Conservation (phyloP, 2,329 filamentous ascomycete genomes). For the Ceratocystis ficicola region DNA sequence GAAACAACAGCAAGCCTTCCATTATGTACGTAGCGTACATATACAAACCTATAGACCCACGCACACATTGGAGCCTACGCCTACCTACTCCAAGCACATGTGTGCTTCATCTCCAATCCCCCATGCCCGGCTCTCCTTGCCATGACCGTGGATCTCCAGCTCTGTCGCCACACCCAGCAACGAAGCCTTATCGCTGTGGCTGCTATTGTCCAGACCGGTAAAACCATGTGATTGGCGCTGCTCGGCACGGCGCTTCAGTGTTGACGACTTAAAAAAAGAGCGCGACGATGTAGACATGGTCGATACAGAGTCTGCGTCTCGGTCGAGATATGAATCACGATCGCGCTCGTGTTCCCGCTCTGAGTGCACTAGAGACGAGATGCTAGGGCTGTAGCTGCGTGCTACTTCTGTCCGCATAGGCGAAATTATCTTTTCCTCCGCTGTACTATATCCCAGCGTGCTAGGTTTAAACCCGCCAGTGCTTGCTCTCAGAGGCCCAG, state of each 20-base stretch:
- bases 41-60: not conserved
- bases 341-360: not conserved
- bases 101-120: slow-evolving; percentile 72
- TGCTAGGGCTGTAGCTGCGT: slow-evolving; percentile 10
- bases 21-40: not conserved
- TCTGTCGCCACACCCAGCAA: slow-evolving; percentile 36
- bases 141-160: slow-evolving; percentile 41
- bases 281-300: slow-evolving; percentile 39
- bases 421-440: slow-evolving; percentile 32
- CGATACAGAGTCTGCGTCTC: slow-evolving; percentile 34
- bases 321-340: not conserved
- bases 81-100: slow-evolving; percentile 61
- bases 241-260: slow-evolving; percentile 33
- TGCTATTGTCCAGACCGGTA: slow-evolving; percentile 34
- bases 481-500: slow-evolving; percentile 11
- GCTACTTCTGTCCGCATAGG: slow-evolving; percentile 25
- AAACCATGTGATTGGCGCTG: slow-evolving; percentile 32
- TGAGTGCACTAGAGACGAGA: slow-evolving; percentile 14
- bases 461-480: slow-evolving; percentile 18
- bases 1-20: not conserved
- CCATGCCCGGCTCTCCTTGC: slow-evolving; percentile 51
- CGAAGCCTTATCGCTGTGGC: slow-evolving; percentile 34
- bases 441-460: slow-evolving; percentile 30
- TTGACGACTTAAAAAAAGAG: slow-evolving; percentile 35
- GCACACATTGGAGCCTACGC: not conserved